Conservation (phyloP, 1,139 yeast species). For the Lodderomyces orthopsilosis region DNA sequence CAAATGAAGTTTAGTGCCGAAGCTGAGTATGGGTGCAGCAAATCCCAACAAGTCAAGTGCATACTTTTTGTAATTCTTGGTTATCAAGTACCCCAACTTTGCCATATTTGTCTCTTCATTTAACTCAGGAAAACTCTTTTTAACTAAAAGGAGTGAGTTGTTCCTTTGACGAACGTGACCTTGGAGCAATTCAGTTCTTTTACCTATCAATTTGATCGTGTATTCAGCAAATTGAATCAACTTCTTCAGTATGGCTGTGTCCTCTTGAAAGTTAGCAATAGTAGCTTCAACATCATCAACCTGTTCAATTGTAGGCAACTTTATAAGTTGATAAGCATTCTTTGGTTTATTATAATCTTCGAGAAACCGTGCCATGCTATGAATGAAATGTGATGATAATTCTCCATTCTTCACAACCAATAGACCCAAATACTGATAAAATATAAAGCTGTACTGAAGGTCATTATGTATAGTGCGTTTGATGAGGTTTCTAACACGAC, state of each 20-base stretch:
- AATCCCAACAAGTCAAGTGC: neutral
- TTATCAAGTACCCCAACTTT: neutral
- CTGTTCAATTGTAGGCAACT: neutral
- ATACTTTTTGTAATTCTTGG: neutral
- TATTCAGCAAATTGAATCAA: neutral
- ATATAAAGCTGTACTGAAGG: neutral
- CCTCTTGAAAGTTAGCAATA: neutral
- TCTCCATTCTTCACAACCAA: slow-evolving; percentile 5
- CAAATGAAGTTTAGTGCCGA: neutral
- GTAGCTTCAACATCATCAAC: neutral
- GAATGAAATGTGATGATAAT: slow-evolving; percentile 6
- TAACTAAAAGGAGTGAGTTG: neutral
- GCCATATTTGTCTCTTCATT: neutral
- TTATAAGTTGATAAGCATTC: neutral
- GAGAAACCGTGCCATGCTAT: neutral
- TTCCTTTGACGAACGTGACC: neutral
- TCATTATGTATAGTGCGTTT: neutral
- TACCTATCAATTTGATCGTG: neutral
- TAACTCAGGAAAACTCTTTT: neutral
- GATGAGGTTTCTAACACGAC: neutral
- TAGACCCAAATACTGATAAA: slow-evolving; percentile 10
- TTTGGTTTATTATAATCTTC: neutral
- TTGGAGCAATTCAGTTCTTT: neutral
- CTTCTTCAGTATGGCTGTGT: neutral
- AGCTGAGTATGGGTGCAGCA: neutral